Evolutionary conservation across 1,284 basidiomycete species (phyloP).

Genomic region (Cerrena zonata): DNA sequence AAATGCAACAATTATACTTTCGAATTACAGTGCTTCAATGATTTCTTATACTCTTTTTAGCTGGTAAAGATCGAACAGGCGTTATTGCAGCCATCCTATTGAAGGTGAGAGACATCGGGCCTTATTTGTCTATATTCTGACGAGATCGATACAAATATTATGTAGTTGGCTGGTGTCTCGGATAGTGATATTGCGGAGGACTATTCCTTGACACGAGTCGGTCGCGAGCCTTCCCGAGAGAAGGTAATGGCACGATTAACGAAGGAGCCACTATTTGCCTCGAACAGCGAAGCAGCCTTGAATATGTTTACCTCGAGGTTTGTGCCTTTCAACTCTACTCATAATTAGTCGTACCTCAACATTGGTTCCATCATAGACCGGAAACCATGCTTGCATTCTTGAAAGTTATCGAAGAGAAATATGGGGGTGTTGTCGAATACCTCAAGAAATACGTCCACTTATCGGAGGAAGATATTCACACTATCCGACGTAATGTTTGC

Average conservation of each 20-base stretch:
- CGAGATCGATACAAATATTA: not conserved
- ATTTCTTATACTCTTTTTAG: constrained; percentile 22
- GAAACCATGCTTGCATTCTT: constrained; percentile 72
- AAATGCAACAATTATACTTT: constrained; percentile 7
- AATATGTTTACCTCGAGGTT: constrained; percentile 77
- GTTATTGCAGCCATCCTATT: constrained; percentile 68
- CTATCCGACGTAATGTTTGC: constrained; percentile 60
- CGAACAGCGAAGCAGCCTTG: constrained; percentile 63
- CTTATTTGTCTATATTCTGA: not conserved
- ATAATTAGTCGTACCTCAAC: not conserved
- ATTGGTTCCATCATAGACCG: constrained; percentile 34
- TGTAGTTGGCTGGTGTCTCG: constrained; percentile 65
- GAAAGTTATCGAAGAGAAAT: constrained; percentile 49
- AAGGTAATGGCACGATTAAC: constrained; percentile 60
- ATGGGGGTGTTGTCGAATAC: constrained; percentile 64
- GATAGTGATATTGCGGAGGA: constrained; percentile 62
- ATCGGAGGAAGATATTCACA: constrained; percentile 52
- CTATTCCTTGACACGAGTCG: constrained; percentile 68
- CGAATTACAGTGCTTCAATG: not conserved
- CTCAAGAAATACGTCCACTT: constrained; percentile 48
- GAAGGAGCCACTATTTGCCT: constrained; percentile 64
- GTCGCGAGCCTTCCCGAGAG: constrained; percentile 67
- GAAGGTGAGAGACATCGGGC: constrained; percentile 40
- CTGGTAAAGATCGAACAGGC: constrained; percentile 75
- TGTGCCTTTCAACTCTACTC: constrained; percentile 33